Conservation (phyloP, 1,284 basidiomycete genomes). For the Leccinum pachyderme region DNA sequence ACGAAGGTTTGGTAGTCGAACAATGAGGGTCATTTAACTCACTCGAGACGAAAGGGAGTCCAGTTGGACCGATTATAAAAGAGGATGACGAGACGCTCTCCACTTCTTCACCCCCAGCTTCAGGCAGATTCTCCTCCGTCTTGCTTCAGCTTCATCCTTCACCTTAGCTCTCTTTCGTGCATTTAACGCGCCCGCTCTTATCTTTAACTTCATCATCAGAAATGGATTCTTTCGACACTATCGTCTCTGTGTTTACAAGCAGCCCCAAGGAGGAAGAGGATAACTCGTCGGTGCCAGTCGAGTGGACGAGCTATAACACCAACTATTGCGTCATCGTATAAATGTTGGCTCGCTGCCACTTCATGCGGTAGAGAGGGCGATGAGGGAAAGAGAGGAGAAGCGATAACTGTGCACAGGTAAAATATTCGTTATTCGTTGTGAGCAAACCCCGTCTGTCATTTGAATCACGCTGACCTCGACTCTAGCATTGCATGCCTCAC, state of each 20-base stretch:
- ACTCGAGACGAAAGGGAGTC: background rate
- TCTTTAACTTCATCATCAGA: slow-evolving; percentile 1
- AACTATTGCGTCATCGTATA: slow-evolving; percentile 22
- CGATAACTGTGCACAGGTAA: background rate
- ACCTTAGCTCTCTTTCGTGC: background rate
- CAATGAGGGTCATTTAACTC: background rate
- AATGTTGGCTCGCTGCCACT: background rate
- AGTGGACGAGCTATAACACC: slow-evolving; percentile 5
- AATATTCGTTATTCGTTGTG: slow-evolving; percentile 23
- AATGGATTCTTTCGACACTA: slow-evolving; percentile 24
- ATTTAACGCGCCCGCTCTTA: background rate
- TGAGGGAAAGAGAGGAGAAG: background rate
- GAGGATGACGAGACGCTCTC: background rate
- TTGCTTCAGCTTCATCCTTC: slow-evolving; percentile 1
- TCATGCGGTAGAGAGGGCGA: background rate
- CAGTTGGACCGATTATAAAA: slow-evolving; percentile 19
- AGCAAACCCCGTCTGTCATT: slow-evolving; percentile 7
- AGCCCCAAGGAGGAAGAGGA: slow-evolving; percentile 3
- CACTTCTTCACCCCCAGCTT: background rate
- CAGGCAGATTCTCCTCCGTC: background rate
- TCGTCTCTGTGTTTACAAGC: slow-evolving; percentile 15
- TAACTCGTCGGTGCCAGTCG: slow-evolving; percentile 14
- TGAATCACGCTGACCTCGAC: slow-evolving; percentile 11
- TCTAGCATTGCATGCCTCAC: slow-evolving; percentile 13
- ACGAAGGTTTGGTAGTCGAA: background rate